phyloP scores from a whole-genome alignment of 805 yeast species.

The Ogataea populi-albae region DNA sequence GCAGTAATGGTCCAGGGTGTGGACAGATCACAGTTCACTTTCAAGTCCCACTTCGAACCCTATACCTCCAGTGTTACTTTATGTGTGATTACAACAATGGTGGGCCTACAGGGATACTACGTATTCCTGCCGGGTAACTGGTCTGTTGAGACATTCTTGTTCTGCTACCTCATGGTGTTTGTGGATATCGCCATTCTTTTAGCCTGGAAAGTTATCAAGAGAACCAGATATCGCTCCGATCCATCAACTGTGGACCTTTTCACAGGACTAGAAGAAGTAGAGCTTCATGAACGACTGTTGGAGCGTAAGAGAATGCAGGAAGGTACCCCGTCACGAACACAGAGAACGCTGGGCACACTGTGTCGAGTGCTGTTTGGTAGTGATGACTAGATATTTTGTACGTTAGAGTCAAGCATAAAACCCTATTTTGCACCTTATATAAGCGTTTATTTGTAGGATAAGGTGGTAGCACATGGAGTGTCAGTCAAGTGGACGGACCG shows the following conservation, averaged over 20 bases:
- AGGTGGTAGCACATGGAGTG: too few species aligned
- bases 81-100: constrained; percentile 29
- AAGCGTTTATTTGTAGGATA: too few species aligned
- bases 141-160: constrained; percentile 38
- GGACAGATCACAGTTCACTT: constrained; percentile 38
- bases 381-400: constrained; percentile 4
- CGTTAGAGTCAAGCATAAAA: too few species aligned
- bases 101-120: constrained; percentile 37
- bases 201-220: constrained; percentile 36
- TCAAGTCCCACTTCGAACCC: constrained; percentile 42
- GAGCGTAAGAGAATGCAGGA: constrained; percentile 1
- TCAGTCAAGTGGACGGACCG: too few species aligned
- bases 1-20: constrained; percentile 40
- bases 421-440: too few species aligned
- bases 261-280: constrained; percentile 39
- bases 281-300: constrained; percentile 32
- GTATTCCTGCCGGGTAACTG: constrained; percentile 40
- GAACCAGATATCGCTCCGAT: constrained; percentile 36
- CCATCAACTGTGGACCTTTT: constrained; percentile 35
- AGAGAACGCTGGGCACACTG: neutral
- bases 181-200: constrained; percentile 36
- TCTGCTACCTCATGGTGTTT: constrained; percentile 42
- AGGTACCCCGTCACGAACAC: neutral
- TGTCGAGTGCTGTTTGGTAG: neutral
- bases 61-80: constrained; percentile 34